Evolutionary conservation across 1,139 yeast species (phyloP).

Genomic region (Kodamaea derodonti): DNA sequence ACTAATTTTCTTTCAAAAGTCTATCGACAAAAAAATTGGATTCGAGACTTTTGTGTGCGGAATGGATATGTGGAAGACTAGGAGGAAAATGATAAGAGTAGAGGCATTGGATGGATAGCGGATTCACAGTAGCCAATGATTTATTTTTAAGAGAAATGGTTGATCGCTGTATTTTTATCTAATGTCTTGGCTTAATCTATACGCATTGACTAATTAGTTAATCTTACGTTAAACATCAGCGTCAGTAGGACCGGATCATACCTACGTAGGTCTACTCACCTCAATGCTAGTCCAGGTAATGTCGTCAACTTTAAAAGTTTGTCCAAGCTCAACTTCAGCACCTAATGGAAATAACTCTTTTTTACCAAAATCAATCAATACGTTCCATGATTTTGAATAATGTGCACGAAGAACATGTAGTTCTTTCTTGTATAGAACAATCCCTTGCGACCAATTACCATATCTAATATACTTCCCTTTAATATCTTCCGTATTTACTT

Average conservation of each 20-base stretch:
- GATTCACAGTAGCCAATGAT: too few relatives aligned
- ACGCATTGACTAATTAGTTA: too few relatives aligned
- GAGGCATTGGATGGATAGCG: too few relatives aligned
- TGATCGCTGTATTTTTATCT: too few relatives aligned
- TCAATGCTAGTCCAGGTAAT: conserved; percentile 4
- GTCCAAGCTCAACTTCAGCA: background rate
- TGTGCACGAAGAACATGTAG: conserved; percentile 29
- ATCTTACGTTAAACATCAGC: too few relatives aligned
- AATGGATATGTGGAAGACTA: too few relatives aligned
- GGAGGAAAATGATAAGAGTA: background rate
- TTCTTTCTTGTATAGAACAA: conserved; percentile 30
- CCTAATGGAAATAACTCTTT: conserved; percentile 22
- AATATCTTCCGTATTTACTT: conserved; percentile 15
- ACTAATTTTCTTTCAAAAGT: conserved; percentile 1
- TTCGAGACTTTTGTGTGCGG: conserved; percentile 1
- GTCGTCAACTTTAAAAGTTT: background rate
- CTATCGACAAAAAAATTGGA: background rate
- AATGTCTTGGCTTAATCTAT: too few relatives aligned
- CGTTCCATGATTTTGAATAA: conserved; percentile 21
- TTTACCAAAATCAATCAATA: conserved; percentile 26
- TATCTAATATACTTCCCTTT: conserved; percentile 46
- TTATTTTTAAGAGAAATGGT: too few relatives aligned
- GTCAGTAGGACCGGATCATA: too few relatives aligned
- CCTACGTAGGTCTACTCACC: too few relatives aligned
- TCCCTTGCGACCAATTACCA: conserved; percentile 56